These are phyloP conservation scores for Coemansia sp. DNA, from an alignment of 192 early-diverging fungal genomes.

Conservation along the genomic window DNA sequence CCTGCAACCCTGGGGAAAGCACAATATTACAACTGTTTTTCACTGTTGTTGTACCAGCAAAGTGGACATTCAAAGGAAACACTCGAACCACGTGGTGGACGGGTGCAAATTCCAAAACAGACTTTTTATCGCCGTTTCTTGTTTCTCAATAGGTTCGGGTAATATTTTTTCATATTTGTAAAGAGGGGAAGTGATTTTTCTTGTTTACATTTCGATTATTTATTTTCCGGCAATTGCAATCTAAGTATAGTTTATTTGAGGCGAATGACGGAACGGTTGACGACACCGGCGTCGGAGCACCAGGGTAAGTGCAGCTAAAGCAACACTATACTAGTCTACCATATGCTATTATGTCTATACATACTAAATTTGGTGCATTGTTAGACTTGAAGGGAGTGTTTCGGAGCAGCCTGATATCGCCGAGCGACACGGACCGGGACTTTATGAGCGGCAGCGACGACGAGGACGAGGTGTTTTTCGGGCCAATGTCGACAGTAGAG, in stretches of 20 bases:
- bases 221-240: neutral
- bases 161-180: neutral
- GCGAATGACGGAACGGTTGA: neutral
- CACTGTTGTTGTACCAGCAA: too few species aligned
- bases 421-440: constrained; percentile 6
- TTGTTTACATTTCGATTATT: constrained; percentile 1
- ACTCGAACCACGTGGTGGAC: too few species aligned
- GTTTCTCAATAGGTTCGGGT: neutral
- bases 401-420: constrained; percentile 3
- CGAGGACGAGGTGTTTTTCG: constrained; percentile 50
- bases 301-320: neutral
- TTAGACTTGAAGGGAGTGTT: neutral
- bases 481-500: constrained; percentile 28
- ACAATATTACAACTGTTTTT: neutral
- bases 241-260: too few species aligned
- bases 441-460: constrained; percentile 13
- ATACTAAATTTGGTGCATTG: neutral
- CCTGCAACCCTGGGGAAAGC: neutral
- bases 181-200: neutral
- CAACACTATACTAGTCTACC: neutral
- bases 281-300: neutral
- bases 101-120: neutral
- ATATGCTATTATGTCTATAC: neutral
- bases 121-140: neutral
- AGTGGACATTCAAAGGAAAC: too few species aligned